Percentiles rank a stretch among this genome's conserved stretches.
These are phyloP conservation scores for Tremella fuciformis DNA, from an alignment of 768 basidiomycete genomes.

Conservation along the genomic window DNA sequence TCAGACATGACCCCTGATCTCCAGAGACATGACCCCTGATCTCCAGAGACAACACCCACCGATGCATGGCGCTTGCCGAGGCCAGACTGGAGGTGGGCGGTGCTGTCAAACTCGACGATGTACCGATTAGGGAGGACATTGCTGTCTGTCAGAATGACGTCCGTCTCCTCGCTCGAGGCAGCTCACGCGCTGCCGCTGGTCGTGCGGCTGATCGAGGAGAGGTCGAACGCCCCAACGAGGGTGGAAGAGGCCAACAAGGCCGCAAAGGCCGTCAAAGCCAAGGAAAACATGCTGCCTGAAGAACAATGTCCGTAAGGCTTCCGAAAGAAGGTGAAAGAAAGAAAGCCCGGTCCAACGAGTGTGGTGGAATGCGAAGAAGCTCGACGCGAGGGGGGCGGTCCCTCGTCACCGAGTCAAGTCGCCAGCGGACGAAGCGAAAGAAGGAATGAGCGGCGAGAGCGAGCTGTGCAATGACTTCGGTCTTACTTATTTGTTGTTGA, in stretches of 20 bases:
- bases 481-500: no score
- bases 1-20: constrained; percentile 4
- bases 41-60: constrained; percentile 6
- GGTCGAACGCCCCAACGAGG: no score
- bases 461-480: no score
- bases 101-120: constrained; percentile 60
- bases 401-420: no score
- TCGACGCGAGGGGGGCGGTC: no score
- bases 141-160: constrained; percentile 2
- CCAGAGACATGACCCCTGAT: not conserved
- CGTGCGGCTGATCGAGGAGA: no score
- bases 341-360: not conserved
- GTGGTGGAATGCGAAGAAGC: constrained; percentile 1
- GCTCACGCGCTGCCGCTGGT: no score
- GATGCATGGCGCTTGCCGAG: constrained; percentile 19
- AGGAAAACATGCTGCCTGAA: not conserved
- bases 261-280: not conserved
- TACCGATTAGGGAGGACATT: constrained; percentile 57
- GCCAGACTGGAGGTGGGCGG: constrained; percentile 27
- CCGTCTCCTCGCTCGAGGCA: no score
- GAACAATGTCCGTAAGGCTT: not conserved
- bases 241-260: not conserved
- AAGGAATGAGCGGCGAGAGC: no score
- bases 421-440: no score
- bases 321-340: not conserved